Conservation (phyloP, 768 basidiomycete species). For the Rhizopogon rudus region DNA sequence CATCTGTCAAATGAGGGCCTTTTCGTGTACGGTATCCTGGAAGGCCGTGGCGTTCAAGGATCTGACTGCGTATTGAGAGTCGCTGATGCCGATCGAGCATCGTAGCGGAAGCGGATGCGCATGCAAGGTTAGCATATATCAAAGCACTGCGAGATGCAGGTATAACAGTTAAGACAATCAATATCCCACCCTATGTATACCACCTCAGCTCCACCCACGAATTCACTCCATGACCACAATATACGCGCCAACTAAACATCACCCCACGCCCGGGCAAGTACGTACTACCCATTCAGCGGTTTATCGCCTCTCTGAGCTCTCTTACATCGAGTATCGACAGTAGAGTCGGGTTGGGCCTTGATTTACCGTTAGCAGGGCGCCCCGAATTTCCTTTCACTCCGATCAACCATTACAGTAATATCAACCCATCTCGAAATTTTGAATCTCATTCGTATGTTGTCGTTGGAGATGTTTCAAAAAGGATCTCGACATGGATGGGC, state of each 20-base stretch:
- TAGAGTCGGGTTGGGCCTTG: conserved; percentile 25
- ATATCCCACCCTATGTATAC: neutral
- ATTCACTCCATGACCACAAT: conserved; percentile 71
- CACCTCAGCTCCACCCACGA: conserved; percentile 67
- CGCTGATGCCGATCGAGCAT: too few species aligned
- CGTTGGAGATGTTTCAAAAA: neutral
- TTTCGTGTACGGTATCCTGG: too few species aligned
- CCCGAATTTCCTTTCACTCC: too few species aligned
- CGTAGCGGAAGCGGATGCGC: too few species aligned
- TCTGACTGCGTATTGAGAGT: too few species aligned
- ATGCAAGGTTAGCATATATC: neutral
- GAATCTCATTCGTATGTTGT: neutral
- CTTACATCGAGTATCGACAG: conserved; percentile 40
- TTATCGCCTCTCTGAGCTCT: conserved; percentile 59
- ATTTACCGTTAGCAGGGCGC: too few species aligned
- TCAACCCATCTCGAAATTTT: too few species aligned
- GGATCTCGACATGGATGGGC: too few species aligned
- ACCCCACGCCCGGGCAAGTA: conserved; percentile 75
- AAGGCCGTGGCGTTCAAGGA: too few species aligned
- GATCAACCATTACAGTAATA: too few species aligned
- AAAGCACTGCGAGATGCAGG: too few species aligned
- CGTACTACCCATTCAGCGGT: conserved; percentile 70
- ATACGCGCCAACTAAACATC: conserved; percentile 73
- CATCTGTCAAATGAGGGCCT: too few species aligned
- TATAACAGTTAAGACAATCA: neutral